These are phyloP conservation scores for Coccomyxa sp. DNA, from an alignment of 139 green algal species.

Conservation along the genomic window DNA sequence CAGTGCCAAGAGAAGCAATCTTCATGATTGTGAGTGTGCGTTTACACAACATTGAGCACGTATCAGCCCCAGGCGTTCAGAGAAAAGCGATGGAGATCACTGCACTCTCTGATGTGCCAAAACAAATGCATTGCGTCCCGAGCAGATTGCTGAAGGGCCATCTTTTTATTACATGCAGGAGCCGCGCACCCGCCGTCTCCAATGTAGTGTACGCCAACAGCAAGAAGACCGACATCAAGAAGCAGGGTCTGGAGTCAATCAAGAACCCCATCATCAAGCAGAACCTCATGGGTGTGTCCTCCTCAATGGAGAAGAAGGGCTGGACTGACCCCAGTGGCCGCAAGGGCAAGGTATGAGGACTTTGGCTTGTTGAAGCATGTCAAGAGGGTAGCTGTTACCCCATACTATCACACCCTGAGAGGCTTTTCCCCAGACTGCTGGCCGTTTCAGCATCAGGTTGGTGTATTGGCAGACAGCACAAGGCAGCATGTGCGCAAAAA, in stretches of 20 bases:
- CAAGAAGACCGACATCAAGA: slow-evolving; percentile 88
- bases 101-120: too few relatives aligned
- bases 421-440: neutral
- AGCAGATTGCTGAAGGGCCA: slow-evolving; percentile 9
- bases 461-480: too few relatives aligned
- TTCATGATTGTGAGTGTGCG: neutral
- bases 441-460: neutral
- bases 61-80: neutral
- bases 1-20: neutral
- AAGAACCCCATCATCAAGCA: slow-evolving; percentile 66
- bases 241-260: slow-evolving; percentile 78
- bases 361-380: neutral
- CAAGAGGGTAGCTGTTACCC: neutral
- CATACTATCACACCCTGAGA: neutral
- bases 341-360: slow-evolving; percentile 64
- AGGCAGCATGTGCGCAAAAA: too few relatives aligned
- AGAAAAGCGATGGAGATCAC: neutral
- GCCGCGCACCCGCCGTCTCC: slow-evolving; percentile 7
- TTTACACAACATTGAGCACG: neutral
- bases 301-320: slow-evolving; percentile 77
- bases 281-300: slow-evolving; percentile 77
- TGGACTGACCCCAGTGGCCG: slow-evolving; percentile 84
- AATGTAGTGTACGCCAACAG: slow-evolving; percentile 36
- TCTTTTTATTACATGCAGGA: too few relatives aligned
- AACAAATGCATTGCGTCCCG: neutral